These are phyloP conservation scores for Codiaeum variegatum DNA, from an alignment of 441 rosid species.

Conservation along the genomic window DNA sequence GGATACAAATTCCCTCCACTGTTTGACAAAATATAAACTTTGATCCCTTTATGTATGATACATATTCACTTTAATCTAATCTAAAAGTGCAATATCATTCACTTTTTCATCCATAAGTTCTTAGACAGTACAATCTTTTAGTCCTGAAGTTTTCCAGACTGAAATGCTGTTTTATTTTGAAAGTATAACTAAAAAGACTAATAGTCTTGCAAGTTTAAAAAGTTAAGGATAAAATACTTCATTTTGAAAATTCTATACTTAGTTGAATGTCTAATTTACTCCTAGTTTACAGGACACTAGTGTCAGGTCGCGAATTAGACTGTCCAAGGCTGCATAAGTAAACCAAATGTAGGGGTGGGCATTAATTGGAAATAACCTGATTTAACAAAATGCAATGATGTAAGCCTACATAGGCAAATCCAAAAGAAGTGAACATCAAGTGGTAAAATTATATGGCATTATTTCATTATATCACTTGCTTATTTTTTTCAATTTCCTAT, in stretches of 20 bases:
- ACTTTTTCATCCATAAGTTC: not conserved
- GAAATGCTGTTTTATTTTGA: not conserved
- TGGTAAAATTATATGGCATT: no score
- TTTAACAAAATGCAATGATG: no score
- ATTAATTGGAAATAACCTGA: no score
- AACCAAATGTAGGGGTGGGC: not conserved
- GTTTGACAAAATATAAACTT: not conserved
- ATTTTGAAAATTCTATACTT: not conserved
- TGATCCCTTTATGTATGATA: not conserved
- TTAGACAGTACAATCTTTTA: not conserved
- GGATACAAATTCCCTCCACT: not conserved
- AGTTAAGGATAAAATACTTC: not conserved
- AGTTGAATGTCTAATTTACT: not conserved
- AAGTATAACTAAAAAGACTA: not conserved
- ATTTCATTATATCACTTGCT: no score
- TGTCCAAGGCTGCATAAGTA: not conserved
- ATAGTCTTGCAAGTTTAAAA: not conserved
- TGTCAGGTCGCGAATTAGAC: not conserved
- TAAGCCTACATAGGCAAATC: no score
- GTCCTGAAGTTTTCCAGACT: not conserved
- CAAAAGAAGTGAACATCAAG: no score
- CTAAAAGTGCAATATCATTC: not conserved
- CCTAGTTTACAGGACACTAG: not conserved
- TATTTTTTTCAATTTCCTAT: no score
- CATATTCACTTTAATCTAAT: not conserved